These are phyloP conservation scores for Talaromyces thailandensis DNA, from an alignment of 495 filamentous ascomycete species.

Conservation along the genomic window DNA sequence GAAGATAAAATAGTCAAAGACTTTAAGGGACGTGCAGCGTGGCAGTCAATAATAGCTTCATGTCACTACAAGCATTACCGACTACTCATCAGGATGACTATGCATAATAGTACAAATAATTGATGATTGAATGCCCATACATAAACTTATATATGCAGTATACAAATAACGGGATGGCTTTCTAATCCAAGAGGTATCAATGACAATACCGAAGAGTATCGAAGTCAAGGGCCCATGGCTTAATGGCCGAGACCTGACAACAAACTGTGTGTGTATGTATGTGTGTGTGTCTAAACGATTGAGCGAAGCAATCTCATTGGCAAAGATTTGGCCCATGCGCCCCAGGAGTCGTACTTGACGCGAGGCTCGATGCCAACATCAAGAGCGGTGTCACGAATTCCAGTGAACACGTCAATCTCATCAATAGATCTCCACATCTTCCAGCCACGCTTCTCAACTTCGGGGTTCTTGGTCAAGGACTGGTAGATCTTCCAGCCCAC, in stretches of 20 bases:
- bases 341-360: slow-evolving; percentile 19
- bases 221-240: background rate
- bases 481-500: slow-evolving; percentile 22
- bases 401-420: slow-evolving; percentile 17
- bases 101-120: background rate
- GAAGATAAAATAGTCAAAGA: too few relatives aligned
- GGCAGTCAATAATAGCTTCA: too few relatives aligned
- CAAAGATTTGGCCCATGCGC: slow-evolving; percentile 17
- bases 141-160: background rate
- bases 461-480: slow-evolving; percentile 12
- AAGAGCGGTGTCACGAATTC: slow-evolving; percentile 16
- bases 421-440: slow-evolving; percentile 6
- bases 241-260: background rate
- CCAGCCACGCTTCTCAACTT: slow-evolving; percentile 18
- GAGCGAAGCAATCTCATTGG: slow-evolving; percentile 16
- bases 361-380: slow-evolving; percentile 19
- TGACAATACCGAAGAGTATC: background rate
- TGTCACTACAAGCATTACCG: background rate
- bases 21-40: too few relatives aligned
- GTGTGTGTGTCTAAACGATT: background rate
- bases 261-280: too few relatives aligned
- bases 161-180: too few relatives aligned
- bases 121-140: background rate
- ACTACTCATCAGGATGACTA: background rate
- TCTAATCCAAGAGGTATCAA: background rate